phyloP scores from a whole-genome alignment of 352 stramenopile genomes.

The Phytophthora kernoviae region DNA sequence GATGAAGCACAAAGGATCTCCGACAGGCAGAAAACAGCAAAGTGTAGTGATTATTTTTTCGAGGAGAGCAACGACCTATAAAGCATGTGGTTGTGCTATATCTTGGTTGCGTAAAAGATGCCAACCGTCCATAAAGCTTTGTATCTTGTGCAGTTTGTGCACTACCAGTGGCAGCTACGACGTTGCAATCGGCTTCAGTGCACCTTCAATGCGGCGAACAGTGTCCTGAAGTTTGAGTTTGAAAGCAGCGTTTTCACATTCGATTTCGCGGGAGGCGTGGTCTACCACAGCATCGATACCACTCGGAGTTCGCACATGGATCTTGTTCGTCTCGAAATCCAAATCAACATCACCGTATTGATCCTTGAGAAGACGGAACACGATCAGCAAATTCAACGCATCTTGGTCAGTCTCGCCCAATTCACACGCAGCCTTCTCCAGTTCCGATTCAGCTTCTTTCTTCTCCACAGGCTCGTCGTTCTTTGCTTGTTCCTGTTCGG shows the following conservation, averaged over 20 bases:
- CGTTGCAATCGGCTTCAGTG: constrained; percentile 67
- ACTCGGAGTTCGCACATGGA: constrained; percentile 83
- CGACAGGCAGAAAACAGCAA: background rate
- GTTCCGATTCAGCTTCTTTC: constrained; percentile 16
- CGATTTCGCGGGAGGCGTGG: constrained; percentile 61
- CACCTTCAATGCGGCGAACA: constrained; percentile 67
- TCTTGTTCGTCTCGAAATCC: constrained; percentile 89
- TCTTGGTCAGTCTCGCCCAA: constrained; percentile 79
- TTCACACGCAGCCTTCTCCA: constrained; percentile 66
- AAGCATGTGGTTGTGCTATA: constrained; percentile 10
- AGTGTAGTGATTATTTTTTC: constrained; percentile 32
- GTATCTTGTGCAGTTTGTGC: background rate
- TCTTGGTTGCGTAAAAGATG: constrained; percentile 7
- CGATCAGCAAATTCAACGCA: constrained; percentile 81
- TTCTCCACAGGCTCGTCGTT: constrained; percentile 26
- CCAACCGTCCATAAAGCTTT: background rate
- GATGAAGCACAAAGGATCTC: constrained; percentile 3
- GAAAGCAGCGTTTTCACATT: constrained; percentile 75
- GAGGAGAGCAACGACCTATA: constrained; percentile 16
- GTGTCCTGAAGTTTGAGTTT: constrained; percentile 73
- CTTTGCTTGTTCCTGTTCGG: constrained; percentile 30
- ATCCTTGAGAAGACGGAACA: constrained; percentile 86
- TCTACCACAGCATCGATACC: constrained; percentile 70
- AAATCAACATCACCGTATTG: constrained; percentile 87
- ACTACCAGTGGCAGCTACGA: constrained; percentile 23